Evolutionary conservation across 441 rosid species (phyloP).

Genomic region (Populus tomentosa): DNA sequence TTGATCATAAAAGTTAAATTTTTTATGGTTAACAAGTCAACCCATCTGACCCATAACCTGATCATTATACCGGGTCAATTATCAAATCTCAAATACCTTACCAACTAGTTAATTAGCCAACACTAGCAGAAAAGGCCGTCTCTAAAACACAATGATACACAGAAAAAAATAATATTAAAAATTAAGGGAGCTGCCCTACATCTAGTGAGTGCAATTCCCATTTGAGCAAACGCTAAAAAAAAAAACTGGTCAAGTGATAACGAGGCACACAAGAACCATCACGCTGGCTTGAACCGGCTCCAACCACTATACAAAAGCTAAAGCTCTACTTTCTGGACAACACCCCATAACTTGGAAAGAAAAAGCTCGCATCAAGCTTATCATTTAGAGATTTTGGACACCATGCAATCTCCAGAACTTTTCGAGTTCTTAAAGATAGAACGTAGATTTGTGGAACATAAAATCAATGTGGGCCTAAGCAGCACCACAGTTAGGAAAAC

Average conservation of each 20-base stretch:
- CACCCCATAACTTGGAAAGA: background rate
- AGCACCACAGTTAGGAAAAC: background rate
- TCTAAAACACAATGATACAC: background rate
- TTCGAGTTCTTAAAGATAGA: background rate
- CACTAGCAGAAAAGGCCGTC: background rate
- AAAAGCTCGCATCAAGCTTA: background rate
- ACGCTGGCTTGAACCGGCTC: background rate
- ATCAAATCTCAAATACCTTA: background rate
- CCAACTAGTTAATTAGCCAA: background rate
- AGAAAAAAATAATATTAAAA: too few species aligned
- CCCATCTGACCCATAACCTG: too few species aligned
- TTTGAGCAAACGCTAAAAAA: too few species aligned
- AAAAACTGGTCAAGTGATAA: background rate
- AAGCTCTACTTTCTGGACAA: background rate
- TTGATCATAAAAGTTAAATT: too few species aligned
- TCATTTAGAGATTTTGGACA: background rate
- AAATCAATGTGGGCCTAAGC: slow-evolving; percentile 5
- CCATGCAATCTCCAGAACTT: background rate
- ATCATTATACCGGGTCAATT: too few species aligned
- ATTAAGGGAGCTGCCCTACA: background rate
- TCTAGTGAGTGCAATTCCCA: background rate
- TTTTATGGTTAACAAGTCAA: too few species aligned
- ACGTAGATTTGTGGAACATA: background rate
- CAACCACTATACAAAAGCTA: background rate
- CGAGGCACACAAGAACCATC: background rate